Base-by-base conservation (phyloP, 108 stramenopile genomes). In the Cylindrotheca fusiformis region DNA sequence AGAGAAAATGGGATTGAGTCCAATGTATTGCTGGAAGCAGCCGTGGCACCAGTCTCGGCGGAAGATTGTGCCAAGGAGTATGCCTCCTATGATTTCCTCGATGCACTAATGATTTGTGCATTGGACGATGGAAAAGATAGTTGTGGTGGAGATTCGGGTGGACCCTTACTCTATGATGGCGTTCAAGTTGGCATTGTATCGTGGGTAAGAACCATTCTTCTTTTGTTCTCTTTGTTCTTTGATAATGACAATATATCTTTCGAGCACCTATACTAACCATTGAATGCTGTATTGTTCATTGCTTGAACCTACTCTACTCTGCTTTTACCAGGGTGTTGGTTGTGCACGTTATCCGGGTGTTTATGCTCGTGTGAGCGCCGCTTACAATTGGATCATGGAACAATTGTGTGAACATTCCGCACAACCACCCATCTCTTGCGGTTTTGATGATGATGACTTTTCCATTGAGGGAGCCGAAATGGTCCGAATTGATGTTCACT, bases 371-470 rank as follows among this genome's bases (percentile, higher is more conserved):
- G 57, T 84, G 14, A 80, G 78, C 45, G 64, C 71, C 55, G 65
- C 73, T 57, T 80, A 75, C 48, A 73, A 80, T 5, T 87, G 86
- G 86, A 87, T 87, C 17, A 60, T 63, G 23, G 68, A 80, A 31
- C 67, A 44, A 4, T 79, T 84, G 2, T 84, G 86, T 44, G 41
- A 58, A 6, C 65, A 73, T 32, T 63, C 52, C 36, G 36, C 6
- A 6, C 36, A 41, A 41, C 36, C 36, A 14, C 36, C 36, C 36
- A 14, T 14, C 14, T 41, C 6, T 41, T 41, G 36, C 36, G 36
- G 14, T 41, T 6, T 10, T 14, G 36, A 41, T 41, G 6, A 14
- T 6, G 36, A 10, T 6, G 36, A 41, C 36, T 10, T 14, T 41
- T 14, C 36, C 14, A 41, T 41, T 41, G 36, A 41, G 6, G 36